Percentiles rank a stretch among this genome's conserved stretches.
These are phyloP conservation scores for Botrytis squamosa DNA, from an alignment of 2,329 filamentous ascomycete genomes.

Conservation along the genomic window DNA sequence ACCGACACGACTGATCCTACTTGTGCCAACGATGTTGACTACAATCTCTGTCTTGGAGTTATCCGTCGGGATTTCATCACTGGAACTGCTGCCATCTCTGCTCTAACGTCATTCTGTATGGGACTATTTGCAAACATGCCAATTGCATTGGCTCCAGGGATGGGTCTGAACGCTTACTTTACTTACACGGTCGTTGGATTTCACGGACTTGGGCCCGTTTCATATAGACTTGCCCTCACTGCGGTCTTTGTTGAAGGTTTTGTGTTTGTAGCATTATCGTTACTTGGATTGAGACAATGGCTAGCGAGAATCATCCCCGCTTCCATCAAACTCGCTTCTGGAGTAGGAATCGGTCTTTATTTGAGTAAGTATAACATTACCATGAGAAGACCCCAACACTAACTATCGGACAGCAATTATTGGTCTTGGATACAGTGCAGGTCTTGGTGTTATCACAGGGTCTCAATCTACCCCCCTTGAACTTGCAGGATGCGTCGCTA, in stretches of 20 bases:
- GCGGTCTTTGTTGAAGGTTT: slow-evolving; percentile 88
- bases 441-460: slow-evolving; percentile 75
- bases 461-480: slow-evolving; percentile 66
- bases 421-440: slow-evolving; percentile 75
- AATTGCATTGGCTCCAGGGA: slow-evolving; percentile 71
- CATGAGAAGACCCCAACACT: not conserved
- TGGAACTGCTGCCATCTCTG: slow-evolving; percentile 78
- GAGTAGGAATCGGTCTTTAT: slow-evolving; percentile 83
- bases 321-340: slow-evolving; percentile 83
- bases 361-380: slow-evolving; percentile 29
- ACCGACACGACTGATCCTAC: slow-evolving; percentile 39
- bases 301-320: slow-evolving; percentile 80
- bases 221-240: slow-evolving; percentile 74
- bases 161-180: slow-evolving; percentile 90
- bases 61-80: slow-evolving; percentile 72
- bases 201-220: slow-evolving; percentile 70
- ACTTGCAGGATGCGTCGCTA: slow-evolving; percentile 58
- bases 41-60: slow-evolving; percentile 44
- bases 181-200: slow-evolving; percentile 73
- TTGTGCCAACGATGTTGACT: slow-evolving; percentile 38
- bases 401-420: slow-evolving; percentile 52
- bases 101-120: slow-evolving; percentile 78
- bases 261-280: slow-evolving; percentile 75
- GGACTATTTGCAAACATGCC: slow-evolving; percentile 76
- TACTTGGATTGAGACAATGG: slow-evolving; percentile 84